Evolutionary conservation across 2,329 filamentous ascomycete genomes (phyloP).

Genomic region (Penicillium concentricum): DNA sequence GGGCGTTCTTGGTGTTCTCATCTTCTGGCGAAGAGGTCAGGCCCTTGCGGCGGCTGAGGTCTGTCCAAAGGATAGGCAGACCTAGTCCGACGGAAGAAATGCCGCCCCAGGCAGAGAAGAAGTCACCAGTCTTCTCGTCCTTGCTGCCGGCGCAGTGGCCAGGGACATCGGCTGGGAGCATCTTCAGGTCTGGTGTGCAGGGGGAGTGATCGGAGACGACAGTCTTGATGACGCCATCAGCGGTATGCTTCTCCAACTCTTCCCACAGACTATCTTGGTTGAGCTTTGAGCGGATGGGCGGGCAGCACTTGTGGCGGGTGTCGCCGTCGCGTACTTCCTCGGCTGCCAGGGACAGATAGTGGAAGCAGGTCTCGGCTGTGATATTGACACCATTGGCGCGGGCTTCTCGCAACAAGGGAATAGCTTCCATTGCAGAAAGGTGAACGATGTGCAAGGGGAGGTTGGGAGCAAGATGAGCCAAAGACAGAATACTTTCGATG

Average conservation of each 20-base stretch:
- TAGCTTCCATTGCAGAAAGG: constrained; percentile 82
- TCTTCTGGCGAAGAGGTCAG: constrained; percentile 38
- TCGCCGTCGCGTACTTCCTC: constrained; percentile 82
- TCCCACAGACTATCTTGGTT: constrained; percentile 88
- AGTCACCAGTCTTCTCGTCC: constrained; percentile 64
- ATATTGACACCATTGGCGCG: constrained; percentile 74
- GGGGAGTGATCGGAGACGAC: constrained; percentile 95
- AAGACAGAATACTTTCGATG: constrained; percentile 77
- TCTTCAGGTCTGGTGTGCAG: constrained; percentile 91
- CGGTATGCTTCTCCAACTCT: constrained; percentile 62
- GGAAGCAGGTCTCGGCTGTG: constrained; percentile 93
- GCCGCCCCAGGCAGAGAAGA: constrained; percentile 94
- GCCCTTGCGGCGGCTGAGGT: constrained; percentile 62
- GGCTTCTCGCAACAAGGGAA: constrained; percentile 75
- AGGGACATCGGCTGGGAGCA: constrained; percentile 71
- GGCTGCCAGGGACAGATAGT: constrained; percentile 82
- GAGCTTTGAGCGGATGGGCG: constrained; percentile 75
- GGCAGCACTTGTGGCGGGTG: constrained; percentile 92
- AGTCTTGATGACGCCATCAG: constrained; percentile 81
- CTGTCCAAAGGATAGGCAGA: constrained; percentile 84
- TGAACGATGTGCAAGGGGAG: constrained; percentile 93
- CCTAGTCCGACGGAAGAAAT: constrained; percentile 93
- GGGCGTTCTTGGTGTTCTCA: constrained; percentile 49
- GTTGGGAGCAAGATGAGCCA: constrained; percentile 75
- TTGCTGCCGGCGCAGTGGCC: constrained; percentile 40